Percentiles rank a stretch among this genome's conserved stretches.
Evolutionary conservation across 768 basidiomycete genomes (phyloP).

Genomic region (Baorangia bicolor): DNA sequence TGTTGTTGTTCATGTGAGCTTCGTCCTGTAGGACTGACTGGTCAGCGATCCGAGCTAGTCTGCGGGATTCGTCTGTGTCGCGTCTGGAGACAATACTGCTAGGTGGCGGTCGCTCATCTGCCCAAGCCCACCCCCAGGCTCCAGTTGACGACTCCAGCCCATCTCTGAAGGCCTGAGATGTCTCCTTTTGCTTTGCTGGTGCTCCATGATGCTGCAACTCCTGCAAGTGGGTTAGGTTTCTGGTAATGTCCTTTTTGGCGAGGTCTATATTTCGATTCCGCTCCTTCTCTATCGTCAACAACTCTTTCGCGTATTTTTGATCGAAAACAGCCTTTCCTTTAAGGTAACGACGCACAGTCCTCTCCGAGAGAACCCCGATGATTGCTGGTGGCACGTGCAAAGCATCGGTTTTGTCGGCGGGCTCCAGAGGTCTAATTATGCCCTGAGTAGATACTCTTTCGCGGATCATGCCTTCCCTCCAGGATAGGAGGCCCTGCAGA

Average conservation of each 20-base stretch:
- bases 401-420: conserved; percentile 62
- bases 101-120: conserved; percentile 82
- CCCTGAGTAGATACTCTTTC: conserved; percentile 87
- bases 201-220: conserved; percentile 15
- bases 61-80: conserved; percentile 78
- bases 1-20: conserved; percentile 60
- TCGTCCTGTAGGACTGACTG: conserved; percentile 59
- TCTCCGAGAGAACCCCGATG: conserved; percentile 77
- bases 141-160: conserved; percentile 44
- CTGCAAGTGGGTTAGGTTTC: conserved; percentile 49
- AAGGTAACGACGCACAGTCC: conserved; percentile 72
- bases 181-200: conserved; percentile 22
- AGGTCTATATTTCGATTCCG: conserved; percentile 64
- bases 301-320: conserved; percentile 60
- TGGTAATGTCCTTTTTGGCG: conserved; percentile 60
- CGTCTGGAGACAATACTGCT: conserved; percentile 88
- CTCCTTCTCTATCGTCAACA: conserved; percentile 59
- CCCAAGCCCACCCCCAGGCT: conserved; percentile 85
- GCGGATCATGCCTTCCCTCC: conserved; percentile 75
- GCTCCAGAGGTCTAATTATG: conserved; percentile 77
- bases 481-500: conserved; percentile 35
- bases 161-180: conserved; percentile 25
- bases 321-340: conserved; percentile 59
- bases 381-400: conserved; percentile 62
- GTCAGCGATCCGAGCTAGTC: conserved; percentile 73